Evolutionary conservation across 2,329 filamentous ascomycete genomes (phyloP), one percentile per base, ranked within the genome.

Genomic region (Venturia nashicola): DNA sequence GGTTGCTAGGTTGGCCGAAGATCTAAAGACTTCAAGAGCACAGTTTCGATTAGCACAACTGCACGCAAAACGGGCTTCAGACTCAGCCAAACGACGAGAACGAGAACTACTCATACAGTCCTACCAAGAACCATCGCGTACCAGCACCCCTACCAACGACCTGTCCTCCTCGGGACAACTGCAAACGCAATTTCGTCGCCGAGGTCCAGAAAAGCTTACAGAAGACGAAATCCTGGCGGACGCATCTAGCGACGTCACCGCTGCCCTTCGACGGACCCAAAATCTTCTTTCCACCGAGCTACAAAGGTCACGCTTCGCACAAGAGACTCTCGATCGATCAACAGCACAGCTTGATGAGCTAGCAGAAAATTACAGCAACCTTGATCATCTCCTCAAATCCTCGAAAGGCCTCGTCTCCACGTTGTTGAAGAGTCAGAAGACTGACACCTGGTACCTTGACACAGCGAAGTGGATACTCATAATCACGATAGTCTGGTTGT

Each of bases 391-490:
- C 71, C 81, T 99, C 44, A 80, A 83, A 2, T 88, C 84, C 64
- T 92, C 89, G 57, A 83, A 84, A 67, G 86, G 86, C 64, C 79
- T 99, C 20, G 83, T 97, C 8, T 85, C 85, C 7, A 90, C 90
- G 20, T 79, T 99, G 57, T 78, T 97, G 59, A 85, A 85, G 66
- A 94, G 90, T 67, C 91, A 95, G 72, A 99, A 99, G 80, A 94
- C 88, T 68, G 94, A 99, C 73, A 97, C 92, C 2, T 99, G 94
- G 94, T 99, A 99, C 73, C 83, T 99, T 42, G 89, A 94, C 76
- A 95, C 90, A 44, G 86, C 92, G 2, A 86, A 97, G 68, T 95
- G 92, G 72, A 81, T 97, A 69, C 82, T 97, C 18, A 71, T 88
- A 27, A 83, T 78, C 6, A 97, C 91, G 0, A 85, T 92, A 51